Evolutionary conservation across 2,329 filamentous ascomycete genomes (phyloP), one percentile per base, ranked within the genome.

Genomic region (Ophiostoma ulmi): DNA sequence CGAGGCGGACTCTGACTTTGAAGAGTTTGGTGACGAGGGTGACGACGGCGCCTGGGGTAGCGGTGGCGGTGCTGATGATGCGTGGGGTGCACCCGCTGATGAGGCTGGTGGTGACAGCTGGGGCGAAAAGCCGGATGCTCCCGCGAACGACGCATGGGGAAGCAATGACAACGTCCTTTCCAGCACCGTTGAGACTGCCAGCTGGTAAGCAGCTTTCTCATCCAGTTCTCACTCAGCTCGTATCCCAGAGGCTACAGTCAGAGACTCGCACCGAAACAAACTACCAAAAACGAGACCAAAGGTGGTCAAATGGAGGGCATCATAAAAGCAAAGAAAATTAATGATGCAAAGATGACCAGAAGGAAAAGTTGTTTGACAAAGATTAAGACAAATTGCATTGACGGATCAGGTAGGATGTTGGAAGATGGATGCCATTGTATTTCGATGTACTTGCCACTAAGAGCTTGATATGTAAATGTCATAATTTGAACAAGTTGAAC

Each of bases 1-100:
- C 67, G 86, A 87, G 75, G 83, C 83, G 0, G 85, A 86, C 69
- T 85, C 83, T 0, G 85, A 86, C 73, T 86, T 81, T 52, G 85
- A 86, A 66, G 79, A 68, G 22, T 71, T 69, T 7, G 61, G 70
- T 1, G 69, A 31, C 1, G 69, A 31, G 17, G 71, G 67, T 41
- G 75, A 71, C 6, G 73, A 66, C 64, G 74, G 72, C 35, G 74
- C 52, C 20, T 76, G 71, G 68, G 76, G 78, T 22, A 79, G 79
- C 26, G 73, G 66, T 22, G 64, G 35, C n/a, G 61, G 31, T n/a
- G 61, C 17, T 20, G 72, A 38, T 8, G 69, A 67, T 38, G 61
- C 67, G 6, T 71, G 70, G 70, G 70, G 70, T 36, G 64, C 39
- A n/a, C 48, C 22, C 17, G 55, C 69, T 14, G 70, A 58, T 58